Evolutionary conservation across 2,329 filamentous ascomycete species (phyloP), one percentile per base, ranked within the genome.

Genomic region (Monilinia polystroma): DNA sequence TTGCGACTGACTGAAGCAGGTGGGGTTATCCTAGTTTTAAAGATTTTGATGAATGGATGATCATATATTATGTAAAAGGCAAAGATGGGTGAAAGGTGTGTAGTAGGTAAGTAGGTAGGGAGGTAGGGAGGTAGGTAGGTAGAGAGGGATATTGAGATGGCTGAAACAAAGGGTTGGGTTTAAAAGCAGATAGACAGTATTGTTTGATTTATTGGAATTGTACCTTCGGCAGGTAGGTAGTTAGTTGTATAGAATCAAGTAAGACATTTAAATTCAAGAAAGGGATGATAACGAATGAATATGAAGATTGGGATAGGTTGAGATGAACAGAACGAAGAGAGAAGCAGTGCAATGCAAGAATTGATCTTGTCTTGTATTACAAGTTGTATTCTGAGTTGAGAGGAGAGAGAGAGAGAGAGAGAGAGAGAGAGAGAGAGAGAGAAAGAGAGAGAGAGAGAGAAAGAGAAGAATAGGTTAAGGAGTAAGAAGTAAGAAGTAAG

Each of bases 51-150:
- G 54, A 52, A 58, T 53, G 32, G 26, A 45, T 14, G 53, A 16
- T 65, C 12, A 54, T 52, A 43, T 52, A 58, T 64, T 64, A 64
- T 57, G 63, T 64, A 64, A 64, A 51, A 20, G 38, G 53, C 5
- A 43, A 16, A 16, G 32, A 23, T 23, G 23, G 32, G 32, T 35
- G 7, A 35, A 7, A 35, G 32, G 38, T 26, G n/a, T 38, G 26
- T 38, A 16, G 20, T 35, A 38, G 43, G 43, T 18, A 45, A 8
- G 29, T 43, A 55, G 38, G 55, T 57, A 54, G 11, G 56, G 5
- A 58, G 5, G n/a, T 58, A 18, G 18, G 35, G 23, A 23, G 32
- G 32, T 35, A 8, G 32, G 32, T 35, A 35, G 32, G 4, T 35
- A 35, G 5, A 5, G 32, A 35, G 11, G 35, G 32, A 38, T 45